A percentile compares a stretch with the other conserved stretches of the same genome.
Evolutionary conservation across 805 yeast genomes (phyloP).

Genomic region (Suhomyces pyralidae): DNA sequence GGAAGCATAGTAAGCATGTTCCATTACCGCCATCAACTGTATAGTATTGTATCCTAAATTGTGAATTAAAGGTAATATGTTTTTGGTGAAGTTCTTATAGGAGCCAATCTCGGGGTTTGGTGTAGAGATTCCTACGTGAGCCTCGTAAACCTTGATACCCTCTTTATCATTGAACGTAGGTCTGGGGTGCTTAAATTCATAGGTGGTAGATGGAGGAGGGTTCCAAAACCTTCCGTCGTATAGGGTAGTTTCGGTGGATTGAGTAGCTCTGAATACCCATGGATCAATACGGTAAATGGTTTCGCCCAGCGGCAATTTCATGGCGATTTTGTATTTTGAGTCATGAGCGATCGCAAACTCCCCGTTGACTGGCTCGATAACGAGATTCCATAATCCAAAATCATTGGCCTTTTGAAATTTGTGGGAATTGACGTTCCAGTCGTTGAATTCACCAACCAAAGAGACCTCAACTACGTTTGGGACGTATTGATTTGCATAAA

Average conservation of each 20-base stretch:
- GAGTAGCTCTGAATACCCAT: constrained; percentile 82
- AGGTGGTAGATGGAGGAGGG: constrained; percentile 47
- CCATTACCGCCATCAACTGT: constrained; percentile 98
- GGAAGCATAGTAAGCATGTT: constrained; percentile 96
- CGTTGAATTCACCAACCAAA: constrained; percentile 89
- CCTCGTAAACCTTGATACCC: constrained; percentile 80
- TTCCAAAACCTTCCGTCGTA: constrained; percentile 96
- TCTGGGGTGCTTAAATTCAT: constrained; percentile 60
- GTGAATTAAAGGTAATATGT: constrained; percentile 79
- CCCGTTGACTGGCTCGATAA: constrained; percentile 56
- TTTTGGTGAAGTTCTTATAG: constrained; percentile 77
- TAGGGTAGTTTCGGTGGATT: constrained; percentile 49
- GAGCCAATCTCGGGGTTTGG: constrained; percentile 84
- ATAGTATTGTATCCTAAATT: constrained; percentile 88
- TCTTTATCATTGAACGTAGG: constrained; percentile 48
- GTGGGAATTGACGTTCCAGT: constrained; percentile 65
- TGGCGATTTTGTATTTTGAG: constrained; percentile 67
- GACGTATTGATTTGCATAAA: constrained; percentile 78
- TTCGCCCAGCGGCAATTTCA: constrained; percentile 66
- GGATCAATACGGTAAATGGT: constrained; percentile 81
- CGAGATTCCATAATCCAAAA: constrained; percentile 67
- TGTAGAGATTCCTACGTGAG: constrained; percentile 92
- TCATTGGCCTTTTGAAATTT: constrained; percentile 53
- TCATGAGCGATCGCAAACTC: constrained; percentile 74
- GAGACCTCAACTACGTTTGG: constrained; percentile 79